A percentile compares a stretch with the other conserved stretches of the same genome.
Conservation (phyloP, 225 moss, liverwort and hornwort genomes). For the Neckera pumila region DNA sequence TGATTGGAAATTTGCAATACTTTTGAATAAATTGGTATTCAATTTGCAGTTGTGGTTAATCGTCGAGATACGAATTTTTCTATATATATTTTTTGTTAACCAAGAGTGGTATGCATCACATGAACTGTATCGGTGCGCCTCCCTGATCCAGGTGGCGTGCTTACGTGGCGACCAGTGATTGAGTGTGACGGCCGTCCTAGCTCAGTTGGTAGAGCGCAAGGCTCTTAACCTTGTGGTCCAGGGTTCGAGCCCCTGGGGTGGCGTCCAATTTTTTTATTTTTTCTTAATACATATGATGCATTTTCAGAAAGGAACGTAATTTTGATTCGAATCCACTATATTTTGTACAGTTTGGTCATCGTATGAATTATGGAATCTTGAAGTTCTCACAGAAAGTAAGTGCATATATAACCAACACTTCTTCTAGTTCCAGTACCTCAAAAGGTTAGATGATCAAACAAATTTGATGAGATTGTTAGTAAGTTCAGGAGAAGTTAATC, state of each 20-base stretch:
- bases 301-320: neutral
- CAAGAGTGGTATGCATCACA: fast-evolving
- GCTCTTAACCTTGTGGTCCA: conserved; percentile 11
- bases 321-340: neutral
- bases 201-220: conserved; percentile 6
- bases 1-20: too few species aligned
- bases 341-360: too few species aligned
- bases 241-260: conserved; percentile 10
- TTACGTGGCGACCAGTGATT: fast-evolving
- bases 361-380: neutral
- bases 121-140: fast-evolving
- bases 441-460: neutral
- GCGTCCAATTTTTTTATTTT: neutral
- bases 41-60: fast-evolving
- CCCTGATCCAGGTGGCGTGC: fast-evolving
- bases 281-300: too few species aligned
- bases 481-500: neutral
- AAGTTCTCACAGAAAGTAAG: neutral
- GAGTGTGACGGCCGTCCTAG: neutral
- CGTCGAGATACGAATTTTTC: fast-evolving
- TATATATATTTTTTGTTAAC: neutral
- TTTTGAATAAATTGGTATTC: fast-evolving
- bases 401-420: neutral
- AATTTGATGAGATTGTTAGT: neutral
- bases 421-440: neutral